Evolutionary conservation across 768 basidiomycete genomes (phyloP).

Genomic region (Russula sp.): DNA sequence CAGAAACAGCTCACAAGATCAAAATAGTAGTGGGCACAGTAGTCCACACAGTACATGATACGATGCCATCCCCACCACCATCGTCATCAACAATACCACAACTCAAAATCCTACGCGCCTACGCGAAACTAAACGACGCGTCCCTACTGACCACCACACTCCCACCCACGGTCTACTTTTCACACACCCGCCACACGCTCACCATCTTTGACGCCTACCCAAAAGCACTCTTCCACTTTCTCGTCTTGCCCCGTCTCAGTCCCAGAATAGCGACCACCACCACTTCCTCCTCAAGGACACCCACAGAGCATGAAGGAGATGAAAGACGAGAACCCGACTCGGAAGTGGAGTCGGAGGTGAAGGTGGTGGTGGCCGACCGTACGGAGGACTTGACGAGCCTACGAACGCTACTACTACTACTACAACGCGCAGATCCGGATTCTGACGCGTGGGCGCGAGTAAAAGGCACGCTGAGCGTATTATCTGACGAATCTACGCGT

Average conservation of each 20-base stretch:
- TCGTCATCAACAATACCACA: neutral
- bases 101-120: conserved; percentile 57
- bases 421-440: conserved; percentile 24
- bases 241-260: conserved; percentile 67
- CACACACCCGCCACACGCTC: conserved; percentile 51
- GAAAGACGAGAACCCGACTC: neutral
- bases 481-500: conserved; percentile 56
- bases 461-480: conserved; percentile 43
- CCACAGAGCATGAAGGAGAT: neutral
- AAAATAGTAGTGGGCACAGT: too few species aligned
- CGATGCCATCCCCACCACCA: neutral
- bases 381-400: conserved; percentile 8
- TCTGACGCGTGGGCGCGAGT: conserved; percentile 34
- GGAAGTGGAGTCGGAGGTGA: conserved; percentile 30
- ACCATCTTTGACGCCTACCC: conserved; percentile 75
- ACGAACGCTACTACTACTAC: conserved; percentile 27
- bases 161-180: conserved; percentile 60
- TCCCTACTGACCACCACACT: conserved; percentile 37
- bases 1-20: too few species aligned
- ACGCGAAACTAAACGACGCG: conserved; percentile 52
- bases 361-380: neutral
- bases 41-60: too few species aligned
- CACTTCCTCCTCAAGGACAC: neutral
- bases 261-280: conserved; percentile 31
- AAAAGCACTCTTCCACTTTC: conserved; percentile 85